Evolutionary conservation across 495 filamentous ascomycete genomes (phyloP).

Genomic region (Aspergillus panamensis): DNA sequence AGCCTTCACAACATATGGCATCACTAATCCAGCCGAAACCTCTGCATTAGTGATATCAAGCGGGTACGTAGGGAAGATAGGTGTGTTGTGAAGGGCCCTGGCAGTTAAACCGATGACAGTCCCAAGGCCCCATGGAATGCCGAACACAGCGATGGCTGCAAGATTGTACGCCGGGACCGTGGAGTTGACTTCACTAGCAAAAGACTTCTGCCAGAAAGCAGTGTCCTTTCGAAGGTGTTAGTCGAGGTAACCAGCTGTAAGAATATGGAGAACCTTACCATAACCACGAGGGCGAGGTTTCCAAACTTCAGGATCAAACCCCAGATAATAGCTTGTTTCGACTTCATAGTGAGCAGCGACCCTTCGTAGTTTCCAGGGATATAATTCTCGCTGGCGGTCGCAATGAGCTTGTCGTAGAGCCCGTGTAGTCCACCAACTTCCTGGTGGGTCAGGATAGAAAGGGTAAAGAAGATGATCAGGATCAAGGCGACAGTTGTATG

Average conservation of each 20-base stretch:
- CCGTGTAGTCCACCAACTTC: slow-evolving; percentile 32
- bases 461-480: slow-evolving; percentile 40
- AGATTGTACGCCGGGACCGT: slow-evolving; percentile 46
- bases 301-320: slow-evolving; percentile 46
- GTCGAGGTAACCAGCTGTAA: background rate
- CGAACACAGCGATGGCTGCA: slow-evolving; percentile 44
- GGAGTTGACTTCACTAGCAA: slow-evolving; percentile 40
- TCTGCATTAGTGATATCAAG: slow-evolving; percentile 40
- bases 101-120: slow-evolving; percentile 48
- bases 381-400: slow-evolving; percentile 33
- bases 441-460: slow-evolving; percentile 32
- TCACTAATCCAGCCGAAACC: slow-evolving; percentile 43
- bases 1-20: slow-evolving; percentile 48
- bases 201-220: slow-evolving; percentile 53
- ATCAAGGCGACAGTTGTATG: slow-evolving; percentile 39
- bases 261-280: slow-evolving; percentile 29
- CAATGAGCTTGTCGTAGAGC: slow-evolving; percentile 38
- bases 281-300: slow-evolving; percentile 49
- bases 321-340: slow-evolving; percentile 50
- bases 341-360: slow-evolving; percentile 49
- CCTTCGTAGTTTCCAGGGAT: slow-evolving; percentile 46
- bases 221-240: slow-evolving; percentile 36
- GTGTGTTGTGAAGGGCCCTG: slow-evolving; percentile 44
- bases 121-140: slow-evolving; percentile 49
- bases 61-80: slow-evolving; percentile 52